A percentile compares a stretch with the other conserved stretches of the same genome.
Conservation (phyloP, 1,139 yeast species). For the Debaryomyces udenii region DNA sequence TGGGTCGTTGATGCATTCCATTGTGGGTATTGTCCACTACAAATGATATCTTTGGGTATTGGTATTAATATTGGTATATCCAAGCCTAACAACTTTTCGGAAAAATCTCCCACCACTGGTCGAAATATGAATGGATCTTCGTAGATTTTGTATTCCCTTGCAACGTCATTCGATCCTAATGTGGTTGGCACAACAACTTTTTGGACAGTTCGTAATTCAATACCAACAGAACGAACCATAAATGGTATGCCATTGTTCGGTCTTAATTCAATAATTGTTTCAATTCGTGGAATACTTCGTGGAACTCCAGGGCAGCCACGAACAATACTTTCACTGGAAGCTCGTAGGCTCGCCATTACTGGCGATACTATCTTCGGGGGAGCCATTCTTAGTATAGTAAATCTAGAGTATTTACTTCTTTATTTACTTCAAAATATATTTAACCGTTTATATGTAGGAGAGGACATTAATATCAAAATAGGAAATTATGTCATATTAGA, state of each 20-base stretch:
- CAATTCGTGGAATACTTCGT: slow-evolving; percentile 55
- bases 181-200: slow-evolving; percentile 43
- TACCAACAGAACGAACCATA: slow-evolving; percentile 37
- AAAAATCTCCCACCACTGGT: slow-evolving; percentile 41
- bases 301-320: slow-evolving; percentile 69
- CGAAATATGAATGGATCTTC: slow-evolving; percentile 40
- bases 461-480: neutral
- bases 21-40: slow-evolving; percentile 42
- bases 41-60: slow-evolving; percentile 54
- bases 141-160: slow-evolving; percentile 37
- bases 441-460: slow-evolving; percentile 9
- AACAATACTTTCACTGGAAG: slow-evolving; percentile 51
- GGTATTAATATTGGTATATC: slow-evolving; percentile 65
- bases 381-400: slow-evolving; percentile 12
- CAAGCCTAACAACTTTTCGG: slow-evolving; percentile 48
- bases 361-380: slow-evolving; percentile 31
- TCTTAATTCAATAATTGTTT: slow-evolving; percentile 45
- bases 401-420: neutral
- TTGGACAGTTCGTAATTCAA: slow-evolving; percentile 43
- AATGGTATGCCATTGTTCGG: slow-evolving; percentile 44
- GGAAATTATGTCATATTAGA: slow-evolving; percentile 14
- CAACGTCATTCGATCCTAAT: slow-evolving; percentile 45
- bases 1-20: slow-evolving; percentile 49
- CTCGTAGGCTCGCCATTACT: slow-evolving; percentile 41
- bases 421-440: slow-evolving; percentile 4